phyloP scores from a whole-genome alignment of 768 basidiomycete genomes.

The Chalciporus chontae region DNA sequence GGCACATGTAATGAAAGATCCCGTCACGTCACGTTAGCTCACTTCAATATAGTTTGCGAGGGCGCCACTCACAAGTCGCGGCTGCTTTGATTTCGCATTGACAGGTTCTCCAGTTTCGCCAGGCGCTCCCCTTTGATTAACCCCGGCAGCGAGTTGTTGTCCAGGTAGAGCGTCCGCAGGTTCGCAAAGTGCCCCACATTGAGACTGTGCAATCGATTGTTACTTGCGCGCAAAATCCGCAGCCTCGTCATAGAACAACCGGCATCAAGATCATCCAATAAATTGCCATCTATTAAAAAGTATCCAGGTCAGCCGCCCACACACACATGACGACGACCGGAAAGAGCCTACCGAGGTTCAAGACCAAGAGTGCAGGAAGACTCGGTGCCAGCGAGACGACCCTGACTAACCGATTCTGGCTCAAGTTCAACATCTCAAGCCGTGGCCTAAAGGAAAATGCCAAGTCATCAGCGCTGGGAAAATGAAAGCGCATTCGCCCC shows the following conservation, averaged over 20 bases:
- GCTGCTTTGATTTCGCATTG: constrained; percentile 84
- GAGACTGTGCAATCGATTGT: constrained; percentile 70
- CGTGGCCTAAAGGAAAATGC: constrained; percentile 38
- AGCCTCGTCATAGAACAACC: constrained; percentile 61
- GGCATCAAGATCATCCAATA: constrained; percentile 50
- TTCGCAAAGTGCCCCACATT: constrained; percentile 61
- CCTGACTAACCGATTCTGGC: constrained; percentile 63
- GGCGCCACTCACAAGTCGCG: constrained; percentile 61
- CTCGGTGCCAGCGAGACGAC: constrained; percentile 56
- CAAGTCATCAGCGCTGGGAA: constrained; percentile 10
- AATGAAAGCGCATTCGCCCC: constrained; percentile 3
- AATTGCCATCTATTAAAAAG: constrained; percentile 63
- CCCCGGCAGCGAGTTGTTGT: constrained; percentile 66
- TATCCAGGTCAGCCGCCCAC: constrained; percentile 14
- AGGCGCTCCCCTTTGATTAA: constrained; percentile 55
- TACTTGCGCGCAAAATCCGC: constrained; percentile 81
- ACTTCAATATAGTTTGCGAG: constrained; percentile 9
- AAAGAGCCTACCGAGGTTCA: constrained; percentile 77
- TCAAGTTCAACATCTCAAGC: constrained; percentile 80
- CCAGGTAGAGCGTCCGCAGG: constrained; percentile 88
- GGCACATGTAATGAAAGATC: constrained; percentile 36
- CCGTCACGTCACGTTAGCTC: constrained; percentile 32
- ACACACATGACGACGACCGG: constrained; percentile 8
- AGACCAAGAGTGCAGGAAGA: constrained; percentile 58
- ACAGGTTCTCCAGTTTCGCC: constrained; percentile 81